Conservation (phyloP, 176 grass and related monocot species). For the Musa acuminata region DNA sequence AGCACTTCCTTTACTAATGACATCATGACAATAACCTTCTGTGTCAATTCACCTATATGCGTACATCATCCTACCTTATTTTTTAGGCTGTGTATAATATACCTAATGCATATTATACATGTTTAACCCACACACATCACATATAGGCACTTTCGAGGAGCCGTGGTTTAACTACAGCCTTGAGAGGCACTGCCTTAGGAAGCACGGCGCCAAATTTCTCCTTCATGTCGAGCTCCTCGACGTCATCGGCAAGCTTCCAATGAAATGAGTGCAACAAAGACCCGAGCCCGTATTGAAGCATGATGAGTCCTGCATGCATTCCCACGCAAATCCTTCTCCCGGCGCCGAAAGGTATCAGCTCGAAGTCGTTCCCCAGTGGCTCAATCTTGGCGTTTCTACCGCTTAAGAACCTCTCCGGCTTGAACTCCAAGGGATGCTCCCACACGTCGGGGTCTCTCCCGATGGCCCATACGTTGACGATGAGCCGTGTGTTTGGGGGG, state of each 20-base stretch:
- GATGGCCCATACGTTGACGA: slow-evolving; percentile 35
- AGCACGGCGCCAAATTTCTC: no score
- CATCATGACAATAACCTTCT: no score
- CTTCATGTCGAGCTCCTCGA: no score
- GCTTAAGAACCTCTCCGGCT: no score
- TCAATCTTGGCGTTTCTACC: not conserved
- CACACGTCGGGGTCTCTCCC: slow-evolving; percentile 23
- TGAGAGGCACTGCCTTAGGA: no score
- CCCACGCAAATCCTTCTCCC: slow-evolving; percentile 11
- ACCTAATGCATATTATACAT: no score
- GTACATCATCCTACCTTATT: no score
- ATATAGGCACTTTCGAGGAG: no score
- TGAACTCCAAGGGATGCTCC: slow-evolving; percentile 22
- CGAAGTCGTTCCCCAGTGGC: not conserved
- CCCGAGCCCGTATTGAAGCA: slow-evolving; percentile 15
- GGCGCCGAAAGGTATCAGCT: slow-evolving; percentile 13
- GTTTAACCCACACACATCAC: not conserved
- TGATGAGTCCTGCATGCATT: not conserved
- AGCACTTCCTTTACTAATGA: no score
- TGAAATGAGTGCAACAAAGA: not conserved
- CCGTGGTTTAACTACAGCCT: no score
- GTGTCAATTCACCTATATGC: no score
- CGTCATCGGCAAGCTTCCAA: not conserved
- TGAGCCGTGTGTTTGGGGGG: slow-evolving; percentile 12
- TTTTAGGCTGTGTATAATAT: no score